phyloP scores from a whole-genome alignment of 805 yeast genomes.

The Debaryomyces maramus region DNA sequence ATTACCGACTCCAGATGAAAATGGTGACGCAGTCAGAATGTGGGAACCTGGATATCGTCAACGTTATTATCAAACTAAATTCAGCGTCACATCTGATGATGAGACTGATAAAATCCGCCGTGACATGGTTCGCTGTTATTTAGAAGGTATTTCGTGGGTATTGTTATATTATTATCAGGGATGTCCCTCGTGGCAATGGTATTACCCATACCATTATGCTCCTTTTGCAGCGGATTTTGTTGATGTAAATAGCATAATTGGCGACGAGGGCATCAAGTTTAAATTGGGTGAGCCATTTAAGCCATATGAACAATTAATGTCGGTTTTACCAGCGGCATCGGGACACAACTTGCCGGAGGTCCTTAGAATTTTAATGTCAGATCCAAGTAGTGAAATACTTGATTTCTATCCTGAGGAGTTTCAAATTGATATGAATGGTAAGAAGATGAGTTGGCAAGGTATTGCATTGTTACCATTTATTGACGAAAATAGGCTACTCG shows the following conservation, averaged over 20 bases:
- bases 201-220: slow-evolving; percentile 94
- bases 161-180: slow-evolving; percentile 93
- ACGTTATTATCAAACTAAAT: slow-evolving; percentile 79
- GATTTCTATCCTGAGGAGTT: slow-evolving; percentile 91
- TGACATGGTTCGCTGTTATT: slow-evolving; percentile 66
- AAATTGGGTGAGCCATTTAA: slow-evolving; percentile 73
- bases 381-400: slow-evolving; percentile 75
- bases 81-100: slow-evolving; percentile 55
- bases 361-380: slow-evolving; percentile 79
- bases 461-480: slow-evolving; percentile 88
- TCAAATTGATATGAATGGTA: slow-evolving; percentile 92
- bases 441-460: slow-evolving; percentile 94
- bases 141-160: slow-evolving; percentile 98
- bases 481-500: slow-evolving; percentile 72
- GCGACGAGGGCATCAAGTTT: slow-evolving; percentile 53
- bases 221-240: slow-evolving; percentile 92
- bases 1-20: slow-evolving; percentile 37
- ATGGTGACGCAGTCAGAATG: slow-evolving; percentile 56
- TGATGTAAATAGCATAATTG: slow-evolving; percentile 47
- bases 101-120: slow-evolving; percentile 54
- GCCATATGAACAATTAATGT: slow-evolving; percentile 93
- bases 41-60: slow-evolving; percentile 87
- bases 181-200: slow-evolving; percentile 99
- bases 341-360: slow-evolving; percentile 81
- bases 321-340: slow-evolving; percentile 92